Evolutionary conservation across 2,329 filamentous ascomycete species (phyloP), one percentile per base, ranked within the genome.

Genomic region (Botryotinia calthae): DNA sequence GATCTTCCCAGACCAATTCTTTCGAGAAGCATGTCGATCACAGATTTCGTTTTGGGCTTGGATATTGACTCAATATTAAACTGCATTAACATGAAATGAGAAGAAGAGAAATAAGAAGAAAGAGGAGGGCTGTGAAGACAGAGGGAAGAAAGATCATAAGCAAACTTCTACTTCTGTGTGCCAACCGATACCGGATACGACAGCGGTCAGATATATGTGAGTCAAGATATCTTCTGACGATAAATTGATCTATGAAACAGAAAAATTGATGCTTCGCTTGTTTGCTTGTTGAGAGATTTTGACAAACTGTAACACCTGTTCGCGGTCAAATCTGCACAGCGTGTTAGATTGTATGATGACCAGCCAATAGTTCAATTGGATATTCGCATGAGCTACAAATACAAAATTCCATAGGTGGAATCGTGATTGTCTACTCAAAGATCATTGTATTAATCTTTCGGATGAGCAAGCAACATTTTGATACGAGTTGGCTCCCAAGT

Each of bases 241-340:
- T 10, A 25, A 28, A 54, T n/a, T 1, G 31, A 62, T 37, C 9
- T 25, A 18, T 34, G 48, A 40, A 31, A n/a, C 16, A 16, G 44
- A 64, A 46, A 25, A 64, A 51, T 34, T 51, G 25, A 28, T 28
- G 58, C 44, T 51, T 62, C 40, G 31, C n/a, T 42, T 70, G 58
- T 70, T 70, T 64, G 68, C 68, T 70, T 65, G 42, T 40, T 54
- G 14, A 63, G 44, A 37, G 4, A 54, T 51, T 51, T 64, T 40
- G 61, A 51, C 68, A 71, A 71, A 65, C 44, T 40, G 58, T 64
- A 54, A 64, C 44, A 54, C 68, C 51, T 64, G 18, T 54, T 65
- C 44, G 18, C 64, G 58, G 42, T 28, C 34, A n/a, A 65, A 31
- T 40, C 31, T 10, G 44, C 46, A 34, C 25, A 71, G 42, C 68